Percentiles rank a stretch among this genome's conserved stretches.
These are phyloP conservation scores for Coemansia sp. DNA, from an alignment of 192 early-diverging fungal genomes.

Conservation along the genomic window DNA sequence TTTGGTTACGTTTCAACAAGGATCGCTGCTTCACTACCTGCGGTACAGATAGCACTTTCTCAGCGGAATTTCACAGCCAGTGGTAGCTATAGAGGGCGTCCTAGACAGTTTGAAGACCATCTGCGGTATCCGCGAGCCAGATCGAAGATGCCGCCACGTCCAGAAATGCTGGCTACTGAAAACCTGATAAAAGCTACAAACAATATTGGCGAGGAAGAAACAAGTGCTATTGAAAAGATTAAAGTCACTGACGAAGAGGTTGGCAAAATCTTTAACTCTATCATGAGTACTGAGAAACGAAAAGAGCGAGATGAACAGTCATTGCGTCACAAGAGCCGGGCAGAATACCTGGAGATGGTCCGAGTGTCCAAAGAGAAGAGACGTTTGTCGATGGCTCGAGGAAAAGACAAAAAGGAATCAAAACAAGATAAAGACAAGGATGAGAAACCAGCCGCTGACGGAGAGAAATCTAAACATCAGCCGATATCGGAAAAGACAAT, in stretches of 20 bases:
- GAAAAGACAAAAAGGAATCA: not conserved
- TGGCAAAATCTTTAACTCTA: conserved; percentile 43
- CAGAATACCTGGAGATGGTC: conserved; percentile 37
- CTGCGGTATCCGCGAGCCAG: conserved; percentile 40
- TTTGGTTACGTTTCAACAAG: not conserved
- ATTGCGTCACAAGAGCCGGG: conserved; percentile 34
- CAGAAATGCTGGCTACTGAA: conserved; percentile 24
- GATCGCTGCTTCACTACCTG: not conserved
- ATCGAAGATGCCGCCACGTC: conserved; percentile 18
- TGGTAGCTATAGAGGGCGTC: not conserved
- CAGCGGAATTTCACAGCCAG: not conserved
- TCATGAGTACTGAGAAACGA: conserved; percentile 33
- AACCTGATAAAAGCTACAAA: conserved; percentile 18
- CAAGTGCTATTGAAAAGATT: conserved; percentile 23
- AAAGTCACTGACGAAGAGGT: conserved; percentile 46
- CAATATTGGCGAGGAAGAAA: not conserved
- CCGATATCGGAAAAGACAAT: conserved; percentile 37
- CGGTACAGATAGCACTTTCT: not conserved
- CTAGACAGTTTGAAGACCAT: conserved; percentile 29
- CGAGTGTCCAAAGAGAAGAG: conserved; percentile 16
- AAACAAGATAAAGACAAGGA: not conserved
- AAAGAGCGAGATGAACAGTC: conserved; percentile 40
- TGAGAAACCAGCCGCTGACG: not conserved
- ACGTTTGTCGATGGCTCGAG: not conserved
- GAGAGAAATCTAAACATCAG: not conserved